phyloP scores from a whole-genome alignment of 2,329 filamentous ascomycete genomes.

The Didymellaceae sp. region DNA sequence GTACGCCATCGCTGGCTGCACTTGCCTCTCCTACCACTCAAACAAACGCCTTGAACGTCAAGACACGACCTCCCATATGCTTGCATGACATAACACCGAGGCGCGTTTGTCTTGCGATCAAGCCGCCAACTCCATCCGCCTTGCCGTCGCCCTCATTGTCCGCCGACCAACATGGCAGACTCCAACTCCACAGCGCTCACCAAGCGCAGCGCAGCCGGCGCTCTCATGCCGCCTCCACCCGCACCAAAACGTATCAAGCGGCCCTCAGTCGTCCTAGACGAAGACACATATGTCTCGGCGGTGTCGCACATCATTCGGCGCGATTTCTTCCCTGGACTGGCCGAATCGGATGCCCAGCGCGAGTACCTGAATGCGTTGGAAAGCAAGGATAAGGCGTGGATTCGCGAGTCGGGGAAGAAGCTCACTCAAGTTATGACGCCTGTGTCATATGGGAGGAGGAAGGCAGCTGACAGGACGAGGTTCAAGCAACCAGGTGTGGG shows the following conservation, averaged over 20 bases:
- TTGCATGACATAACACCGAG: background rate
- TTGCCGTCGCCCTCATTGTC: background rate
- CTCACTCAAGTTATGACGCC: slow-evolving; percentile 80
- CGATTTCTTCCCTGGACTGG: slow-evolving; percentile 93
- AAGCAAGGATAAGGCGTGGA: slow-evolving; percentile 85
- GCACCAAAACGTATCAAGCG: slow-evolving; percentile 88
- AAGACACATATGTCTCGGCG: slow-evolving; percentile 90
- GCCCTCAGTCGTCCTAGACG: slow-evolving; percentile 84
- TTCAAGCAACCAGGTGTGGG: slow-evolving; percentile 24
- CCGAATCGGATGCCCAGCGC: slow-evolving; percentile 84
- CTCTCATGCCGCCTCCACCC: slow-evolving; percentile 88
- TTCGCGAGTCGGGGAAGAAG: slow-evolving; percentile 74
- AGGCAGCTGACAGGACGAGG: slow-evolving; percentile 40
- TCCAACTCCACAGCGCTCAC: slow-evolving; percentile 65
- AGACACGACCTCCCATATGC: background rate
- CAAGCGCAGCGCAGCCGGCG: slow-evolving; percentile 69
- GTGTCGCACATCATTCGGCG: slow-evolving; percentile 93
- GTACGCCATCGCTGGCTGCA: slow-evolving; percentile 13
- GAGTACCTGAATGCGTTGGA: slow-evolving; percentile 93
- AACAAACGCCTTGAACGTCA: background rate
- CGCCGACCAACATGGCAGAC: slow-evolving; percentile 30
- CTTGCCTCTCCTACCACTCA: background rate
- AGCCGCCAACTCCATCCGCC: slow-evolving; percentile 6
- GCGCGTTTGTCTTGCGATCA: slow-evolving; percentile 13
- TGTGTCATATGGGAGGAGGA: slow-evolving; percentile 58